Evolutionary conservation across 2,329 filamentous ascomycete species (phyloP).

Genomic region (Paraphoma chrysanthemicola): DNA sequence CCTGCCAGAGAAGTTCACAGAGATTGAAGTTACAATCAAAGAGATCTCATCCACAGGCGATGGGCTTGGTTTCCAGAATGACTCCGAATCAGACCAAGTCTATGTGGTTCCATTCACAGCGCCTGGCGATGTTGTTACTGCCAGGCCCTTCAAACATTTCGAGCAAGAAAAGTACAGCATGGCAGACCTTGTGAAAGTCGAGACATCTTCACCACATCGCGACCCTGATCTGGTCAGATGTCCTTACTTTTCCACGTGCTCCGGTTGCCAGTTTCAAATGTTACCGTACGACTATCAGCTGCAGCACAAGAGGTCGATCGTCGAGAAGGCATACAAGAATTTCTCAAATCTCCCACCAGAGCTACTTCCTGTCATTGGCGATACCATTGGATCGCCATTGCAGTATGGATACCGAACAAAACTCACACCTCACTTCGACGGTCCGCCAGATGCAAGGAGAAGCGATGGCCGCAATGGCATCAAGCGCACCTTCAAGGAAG

Average conservation of each 20-base stretch:
- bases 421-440: conserved; percentile 94
- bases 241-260: conserved; percentile 85
- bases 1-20: conserved; percentile 72
- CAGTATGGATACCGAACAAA: conserved; percentile 97
- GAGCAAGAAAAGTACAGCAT: conserved; percentile 71
- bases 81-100: conserved; percentile 68
- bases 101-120: conserved; percentile 89
- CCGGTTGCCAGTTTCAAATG: conserved; percentile 97
- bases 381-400: conserved; percentile 88
- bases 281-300: conserved; percentile 88
- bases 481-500: conserved; percentile 64
- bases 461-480: conserved; percentile 59
- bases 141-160: conserved; percentile 79
- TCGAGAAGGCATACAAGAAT: conserved; percentile 90
- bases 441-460: conserved; percentile 63
- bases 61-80: conserved; percentile 76
- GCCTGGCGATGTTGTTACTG: conserved; percentile 80
- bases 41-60: conserved; percentile 92
- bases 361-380: conserved; percentile 75
- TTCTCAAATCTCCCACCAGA: conserved; percentile 84
- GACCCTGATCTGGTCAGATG: conserved; percentile 81
- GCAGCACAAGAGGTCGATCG: conserved; percentile 79
- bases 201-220: conserved; percentile 74
- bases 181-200: conserved; percentile 82
- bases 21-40: conserved; percentile 82